Conservation (phyloP, 1,284 basidiomycete species). For the Cutaneotrichosporon sp. region DNA sequence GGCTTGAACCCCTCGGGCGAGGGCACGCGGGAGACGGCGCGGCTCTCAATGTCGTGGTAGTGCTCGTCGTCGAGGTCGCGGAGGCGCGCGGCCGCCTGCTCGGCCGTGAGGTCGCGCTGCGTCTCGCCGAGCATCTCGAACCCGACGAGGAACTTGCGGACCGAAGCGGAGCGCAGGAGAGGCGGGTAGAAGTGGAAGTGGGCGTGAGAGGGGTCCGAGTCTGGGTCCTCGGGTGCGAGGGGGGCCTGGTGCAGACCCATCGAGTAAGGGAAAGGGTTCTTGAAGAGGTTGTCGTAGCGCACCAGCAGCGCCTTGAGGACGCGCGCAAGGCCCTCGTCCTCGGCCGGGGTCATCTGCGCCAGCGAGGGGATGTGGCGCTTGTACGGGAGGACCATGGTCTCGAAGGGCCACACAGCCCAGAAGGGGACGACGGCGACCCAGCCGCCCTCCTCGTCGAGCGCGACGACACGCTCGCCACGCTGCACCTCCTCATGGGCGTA, state of each 20-base stretch:
- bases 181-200: slow-evolving; percentile 92
- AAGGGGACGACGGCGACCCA: slow-evolving; percentile 90
- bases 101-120: slow-evolving; percentile 87
- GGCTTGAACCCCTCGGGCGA: not conserved
- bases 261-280: slow-evolving; percentile 87
- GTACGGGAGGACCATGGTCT: slow-evolving; percentile 79
- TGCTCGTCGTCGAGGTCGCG: slow-evolving; percentile 60
- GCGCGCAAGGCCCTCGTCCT: slow-evolving; percentile 66
- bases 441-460: slow-evolving; percentile 58
- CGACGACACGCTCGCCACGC: slow-evolving; percentile 66
- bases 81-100: slow-evolving; percentile 77
- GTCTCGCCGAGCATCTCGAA: slow-evolving; percentile 91
- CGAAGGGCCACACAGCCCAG: slow-evolving; percentile 97
- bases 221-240: slow-evolving; percentile 53
- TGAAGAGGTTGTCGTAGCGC: slow-evolving; percentile 82
- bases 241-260: slow-evolving; percentile 91
- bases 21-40: not conserved
- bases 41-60: slow-evolving; percentile 54
- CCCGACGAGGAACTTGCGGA: slow-evolving; percentile 91
- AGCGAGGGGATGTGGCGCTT: slow-evolving; percentile 74
- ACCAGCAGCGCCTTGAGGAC: slow-evolving; percentile 70
- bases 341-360: slow-evolving; percentile 61
- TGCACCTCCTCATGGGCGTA: slow-evolving; percentile 74
- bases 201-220: slow-evolving; percentile 65
- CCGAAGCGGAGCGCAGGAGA: slow-evolving; percentile 74